Evolutionary conservation across 768 basidiomycete genomes (phyloP).

Genomic region (Mycena vulgaris): DNA sequence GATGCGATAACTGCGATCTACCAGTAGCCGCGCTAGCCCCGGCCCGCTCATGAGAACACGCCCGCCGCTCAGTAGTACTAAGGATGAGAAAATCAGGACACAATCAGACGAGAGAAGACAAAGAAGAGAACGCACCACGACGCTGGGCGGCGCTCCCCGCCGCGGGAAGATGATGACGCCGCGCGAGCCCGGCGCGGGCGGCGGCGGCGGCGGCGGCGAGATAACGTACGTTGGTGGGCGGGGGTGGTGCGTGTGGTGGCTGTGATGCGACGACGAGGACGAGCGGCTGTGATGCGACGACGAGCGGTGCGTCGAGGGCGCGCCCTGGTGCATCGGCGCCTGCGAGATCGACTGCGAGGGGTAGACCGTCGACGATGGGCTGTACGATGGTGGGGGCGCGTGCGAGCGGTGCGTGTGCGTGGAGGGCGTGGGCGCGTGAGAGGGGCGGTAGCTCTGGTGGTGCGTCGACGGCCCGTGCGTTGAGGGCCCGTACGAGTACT

Average conservation of each 20-base stretch:
- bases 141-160: background rate
- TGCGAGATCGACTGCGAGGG: constrained; percentile 23
- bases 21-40: too few relatives aligned
- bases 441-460: background rate
- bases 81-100: background rate
- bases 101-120: background rate
- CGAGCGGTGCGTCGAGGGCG: background rate
- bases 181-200: background rate
- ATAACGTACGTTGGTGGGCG: constrained; percentile 1
- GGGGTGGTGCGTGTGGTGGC: constrained; percentile 3
- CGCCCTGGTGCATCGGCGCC: background rate
- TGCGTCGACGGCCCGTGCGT: background rate
- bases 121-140: constrained; percentile 18
- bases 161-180: constrained; percentile 16
- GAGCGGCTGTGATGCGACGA: background rate
- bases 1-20: too few relatives aligned
- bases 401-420: background rate
- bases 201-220: background rate
- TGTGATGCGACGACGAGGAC: background rate
- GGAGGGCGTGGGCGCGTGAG: background rate
- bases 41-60: background rate
- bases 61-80: background rate
- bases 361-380: constrained; percentile 2
- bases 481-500: background rate
- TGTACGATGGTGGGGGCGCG: background rate